A percentile compares a stretch with the other conserved stretches of the same genome.
These are phyloP conservation scores for Sporothrix variecibatus DNA, from an alignment of 2,329 filamentous ascomycete genomes.

Conservation along the genomic window DNA sequence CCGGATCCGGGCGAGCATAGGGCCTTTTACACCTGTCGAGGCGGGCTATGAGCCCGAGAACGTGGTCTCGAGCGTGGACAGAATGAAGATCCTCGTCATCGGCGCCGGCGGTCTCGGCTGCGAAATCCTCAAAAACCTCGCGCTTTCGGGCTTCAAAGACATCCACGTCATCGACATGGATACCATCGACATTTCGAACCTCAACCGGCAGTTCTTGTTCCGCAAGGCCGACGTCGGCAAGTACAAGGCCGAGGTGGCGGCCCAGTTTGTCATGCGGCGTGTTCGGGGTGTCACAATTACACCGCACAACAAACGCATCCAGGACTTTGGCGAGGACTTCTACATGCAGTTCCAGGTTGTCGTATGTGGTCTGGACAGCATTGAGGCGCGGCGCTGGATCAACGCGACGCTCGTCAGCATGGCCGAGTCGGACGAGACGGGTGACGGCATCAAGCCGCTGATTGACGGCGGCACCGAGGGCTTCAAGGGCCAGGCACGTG, in stretches of 20 bases:
- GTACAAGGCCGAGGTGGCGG: conserved; percentile 90
- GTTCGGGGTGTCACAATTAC: conserved; percentile 92
- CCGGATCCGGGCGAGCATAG: conserved; percentile 71
- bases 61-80: conserved; percentile 59
- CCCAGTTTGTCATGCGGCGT: conserved; percentile 83
- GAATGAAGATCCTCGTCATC: conserved; percentile 73
- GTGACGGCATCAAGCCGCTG: conserved; percentile 86
- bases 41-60: conserved; percentile 57
- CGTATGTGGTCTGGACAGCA: conserved; percentile 92
- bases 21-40: conserved; percentile 71
- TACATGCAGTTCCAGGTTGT: conserved; percentile 97
- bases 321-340: conserved; percentile 94
- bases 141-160: conserved; percentile 91
- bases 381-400: conserved; percentile 98
- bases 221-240: conserved; percentile 88
- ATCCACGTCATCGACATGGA: conserved; percentile 99
- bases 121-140: conserved; percentile 94
- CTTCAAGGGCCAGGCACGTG: conserved; percentile 94
- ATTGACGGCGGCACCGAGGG: conserved; percentile 97
- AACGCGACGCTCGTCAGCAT: conserved; percentile 90
- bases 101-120: conserved; percentile 93
- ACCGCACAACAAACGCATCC: conserved; percentile 90
- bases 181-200: conserved; percentile 96
- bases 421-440: conserved; percentile 63
- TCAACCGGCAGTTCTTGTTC: conserved; percentile 97